Base-by-base conservation (phyloP, 2,329 filamentous ascomycete genomes). In the Trichophaea hybrida region DNA sequence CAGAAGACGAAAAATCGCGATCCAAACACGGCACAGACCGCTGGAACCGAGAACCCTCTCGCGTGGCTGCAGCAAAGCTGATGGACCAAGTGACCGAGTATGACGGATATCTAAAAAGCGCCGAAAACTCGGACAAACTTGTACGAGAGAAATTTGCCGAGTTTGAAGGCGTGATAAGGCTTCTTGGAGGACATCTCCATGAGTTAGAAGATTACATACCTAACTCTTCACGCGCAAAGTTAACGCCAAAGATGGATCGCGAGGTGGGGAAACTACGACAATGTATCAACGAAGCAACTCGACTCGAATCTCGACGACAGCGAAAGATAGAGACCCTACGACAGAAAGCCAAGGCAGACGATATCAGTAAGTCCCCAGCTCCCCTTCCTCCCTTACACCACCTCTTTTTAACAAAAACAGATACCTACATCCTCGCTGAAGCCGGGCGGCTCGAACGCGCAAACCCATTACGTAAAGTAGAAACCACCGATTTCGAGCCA, bases 401-500 rank as follows among this genome's bases (percentile, higher is more conserved):
- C 37, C 6, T 31, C 4, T 17, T 31, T 24, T 32, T 1, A 49
- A 8, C 7, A 46, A 43, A 62, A 40, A 32, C 24, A 31, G 59
- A 61, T n/a, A 61, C 34, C 13, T 15, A 43, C 48, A 84, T 98
- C 3, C 76, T 95, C 24, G 80, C 80, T 53, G 90, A 97, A 75
- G 84, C 90, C 1, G 84, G 85, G 38, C 82, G 89, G 6, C 76
- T 97, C 10, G 93, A 97, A 73, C 82, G 90, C 50, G 84, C 86
- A 60, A 91, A 88, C 64, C 87, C 89, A 0, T 86, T 86, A 73
- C 89, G 90, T 40, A 80, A 83, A 8, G 85, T 98, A 55, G 85
- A 88, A 55, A 84, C 91, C 0, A 86, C 86, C 2, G 89, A 96
- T 68, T 97, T 98, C 69, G 93, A 98, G 69, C 80, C 83, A 57